Percentiles rank a stretch among this genome's conserved stretches.
Evolutionary conservation across 2,329 filamentous ascomycete species (phyloP).

Genomic region (Xylariaceae sp.): DNA sequence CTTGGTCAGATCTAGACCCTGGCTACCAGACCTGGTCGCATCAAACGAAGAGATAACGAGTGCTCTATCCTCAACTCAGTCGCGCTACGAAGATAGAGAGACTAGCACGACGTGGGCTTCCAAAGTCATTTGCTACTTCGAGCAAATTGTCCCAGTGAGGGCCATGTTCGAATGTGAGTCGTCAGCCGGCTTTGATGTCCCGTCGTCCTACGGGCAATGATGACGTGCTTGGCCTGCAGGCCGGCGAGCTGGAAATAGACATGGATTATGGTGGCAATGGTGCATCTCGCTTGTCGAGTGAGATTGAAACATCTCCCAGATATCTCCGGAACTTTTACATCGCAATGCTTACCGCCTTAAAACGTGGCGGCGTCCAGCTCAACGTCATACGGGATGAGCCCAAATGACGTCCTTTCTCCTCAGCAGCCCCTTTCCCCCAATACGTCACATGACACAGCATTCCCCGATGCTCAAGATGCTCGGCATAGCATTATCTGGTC

Average conservation of each 20-base stretch:
- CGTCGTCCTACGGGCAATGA: background rate
- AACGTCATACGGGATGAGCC: background rate
- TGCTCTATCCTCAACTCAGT: slow-evolving; percentile 23
- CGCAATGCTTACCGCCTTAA: background rate
- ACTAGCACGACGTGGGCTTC: too few species aligned
- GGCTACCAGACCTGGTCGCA: background rate
- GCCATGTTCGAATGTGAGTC: background rate
- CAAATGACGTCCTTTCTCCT: background rate
- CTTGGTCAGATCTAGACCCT: background rate
- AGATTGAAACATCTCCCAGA: background rate
- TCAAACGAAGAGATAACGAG: background rate
- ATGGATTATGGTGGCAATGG: background rate
- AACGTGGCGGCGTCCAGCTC: background rate
- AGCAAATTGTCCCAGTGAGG: background rate
- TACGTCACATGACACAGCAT: background rate
- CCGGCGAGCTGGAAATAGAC: background rate
- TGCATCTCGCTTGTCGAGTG: background rate
- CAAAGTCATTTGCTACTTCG: background rate
- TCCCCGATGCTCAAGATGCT: background rate
- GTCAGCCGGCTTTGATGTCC: background rate
- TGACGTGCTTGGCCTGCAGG: background rate
- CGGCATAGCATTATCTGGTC: background rate
- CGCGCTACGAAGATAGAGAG: background rate
- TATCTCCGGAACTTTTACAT: background rate
- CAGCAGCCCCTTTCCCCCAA: background rate